Evolutionary conservation across 192 early-diverging fungal species (phyloP), one percentile per base, ranked within the genome.

Genomic region (Diversispora epigaea): DNA sequence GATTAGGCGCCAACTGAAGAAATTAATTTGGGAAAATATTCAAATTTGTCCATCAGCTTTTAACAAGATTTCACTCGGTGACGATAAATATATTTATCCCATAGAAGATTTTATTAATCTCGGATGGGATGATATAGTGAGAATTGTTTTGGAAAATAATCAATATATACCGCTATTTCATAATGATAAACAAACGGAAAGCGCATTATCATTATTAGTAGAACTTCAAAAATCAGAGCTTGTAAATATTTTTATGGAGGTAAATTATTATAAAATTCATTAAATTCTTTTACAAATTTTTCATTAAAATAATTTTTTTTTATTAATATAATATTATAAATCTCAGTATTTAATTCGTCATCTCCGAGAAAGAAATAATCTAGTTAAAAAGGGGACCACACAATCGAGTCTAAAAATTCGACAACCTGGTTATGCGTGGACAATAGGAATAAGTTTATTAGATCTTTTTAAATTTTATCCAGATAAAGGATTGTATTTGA

Each of bases 151-250:
- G 17, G 39, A 63, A 63, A 63, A 10, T 43, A 6, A 63, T 17
- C 61, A 39, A n/a, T 63, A 43, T 40, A 63, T 63, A 40, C 61
- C 61, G 12, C 39, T 63, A 17, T 63, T 40, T 15, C 61, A 63
- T 43, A 41, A 63, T 10, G 39, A 63, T 39, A 39, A 63, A n/a
- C 61, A 63, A 43, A 43, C 61, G 5, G 61, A 63, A 41, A 63
- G 61, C 15, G 40, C 61, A 39, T 63, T 63, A n/a, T 63, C 39
- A 63, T 63, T 63, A 43, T 63, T 63, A 43, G 11, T 63, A 43
- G 61, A 63, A 43, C 61, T 63, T 63, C 61, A 63, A 63, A 63
- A 63, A 43, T 63, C 61, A 63, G 61, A 63, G 15, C 39, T 63
- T 11, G 61, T 63, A 5, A 39, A 63, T 40, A 8, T 4, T 39